phyloP scores from a whole-genome alignment of 1,139 yeast genomes.

The Tardiomyces depauwii region DNA sequence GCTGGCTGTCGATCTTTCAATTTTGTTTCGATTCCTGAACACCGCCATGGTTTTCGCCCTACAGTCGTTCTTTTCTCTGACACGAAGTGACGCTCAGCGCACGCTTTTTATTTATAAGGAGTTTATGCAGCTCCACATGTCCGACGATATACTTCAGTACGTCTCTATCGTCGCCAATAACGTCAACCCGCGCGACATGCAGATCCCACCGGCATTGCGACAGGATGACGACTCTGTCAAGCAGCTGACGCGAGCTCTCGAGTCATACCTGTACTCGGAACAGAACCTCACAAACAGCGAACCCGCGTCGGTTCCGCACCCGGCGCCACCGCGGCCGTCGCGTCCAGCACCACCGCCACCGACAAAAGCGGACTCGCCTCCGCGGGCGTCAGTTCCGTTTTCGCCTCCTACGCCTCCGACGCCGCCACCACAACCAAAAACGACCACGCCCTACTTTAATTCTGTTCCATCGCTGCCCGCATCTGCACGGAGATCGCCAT shows the following conservation, averaged over 20 bases:
- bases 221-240: slow-evolving; percentile 9
- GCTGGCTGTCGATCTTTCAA: slow-evolving; percentile 15
- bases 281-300: not conserved
- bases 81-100: slow-evolving; percentile 16
- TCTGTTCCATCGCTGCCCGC: too few species aligned
- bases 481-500: not conserved
- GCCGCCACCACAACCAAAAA: too few species aligned
- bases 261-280: slow-evolving; percentile 12
- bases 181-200: slow-evolving; percentile 9
- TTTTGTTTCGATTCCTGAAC: slow-evolving; percentile 15
- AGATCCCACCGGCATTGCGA: slow-evolving; percentile 13
- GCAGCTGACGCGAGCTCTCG: slow-evolving; percentile 14
- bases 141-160: slow-evolving; percentile 13
- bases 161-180: slow-evolving; percentile 11
- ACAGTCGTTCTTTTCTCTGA: slow-evolving; percentile 15
- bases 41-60: slow-evolving; percentile 13
- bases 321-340: not conserved
- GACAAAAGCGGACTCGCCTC: not conserved
- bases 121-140: slow-evolving; percentile 16
- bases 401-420: too few species aligned
- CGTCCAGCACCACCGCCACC: not conserved
- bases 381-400: not conserved
- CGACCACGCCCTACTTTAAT: too few species aligned
- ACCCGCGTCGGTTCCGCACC: not conserved
- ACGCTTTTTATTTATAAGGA: slow-evolving; percentile 18